Conservation (phyloP, 257 asterid species). For the Primulina huaijiensis region DNA sequence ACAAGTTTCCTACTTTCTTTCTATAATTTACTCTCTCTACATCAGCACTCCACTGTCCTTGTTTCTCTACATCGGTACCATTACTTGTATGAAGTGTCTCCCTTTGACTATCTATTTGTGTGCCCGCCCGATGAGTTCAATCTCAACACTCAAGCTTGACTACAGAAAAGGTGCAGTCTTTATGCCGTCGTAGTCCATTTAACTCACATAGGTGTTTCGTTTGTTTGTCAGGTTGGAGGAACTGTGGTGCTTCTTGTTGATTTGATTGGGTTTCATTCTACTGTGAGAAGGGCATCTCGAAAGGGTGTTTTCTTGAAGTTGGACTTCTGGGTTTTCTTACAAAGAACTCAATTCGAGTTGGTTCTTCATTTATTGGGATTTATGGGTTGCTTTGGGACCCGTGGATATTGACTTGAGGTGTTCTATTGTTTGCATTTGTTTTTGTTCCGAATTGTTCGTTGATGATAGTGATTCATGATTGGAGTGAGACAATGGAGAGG, state of each 20-base stretch:
- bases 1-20: background rate
- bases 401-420: constrained; percentile 45
- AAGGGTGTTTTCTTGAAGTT: constrained; percentile 23
- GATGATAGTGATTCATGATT: constrained; percentile 43
- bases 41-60: background rate
- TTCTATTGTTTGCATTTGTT: constrained; percentile 32
- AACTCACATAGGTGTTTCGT: background rate
- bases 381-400: constrained; percentile 30
- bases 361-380: constrained; percentile 24
- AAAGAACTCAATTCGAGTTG: constrained; percentile 20
- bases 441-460: constrained; percentile 21
- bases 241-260: constrained; percentile 24
- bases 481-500: constrained; percentile 56
- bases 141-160: background rate
- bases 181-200: constrained; percentile 13
- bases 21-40: background rate
- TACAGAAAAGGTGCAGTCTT: constrained; percentile 17
- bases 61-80: background rate
- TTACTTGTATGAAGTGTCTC: background rate
- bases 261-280: constrained; percentile 19
- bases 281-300: constrained; percentile 14
- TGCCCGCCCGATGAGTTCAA: background rate
- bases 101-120: background rate
- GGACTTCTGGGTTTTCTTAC: constrained; percentile 31
- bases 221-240: constrained; percentile 25